A percentile compares a stretch with the other conserved stretches of the same genome.
Evolutionary conservation across 805 yeast genomes (phyloP).

Genomic region (Yarrowia alimentaria): DNA sequence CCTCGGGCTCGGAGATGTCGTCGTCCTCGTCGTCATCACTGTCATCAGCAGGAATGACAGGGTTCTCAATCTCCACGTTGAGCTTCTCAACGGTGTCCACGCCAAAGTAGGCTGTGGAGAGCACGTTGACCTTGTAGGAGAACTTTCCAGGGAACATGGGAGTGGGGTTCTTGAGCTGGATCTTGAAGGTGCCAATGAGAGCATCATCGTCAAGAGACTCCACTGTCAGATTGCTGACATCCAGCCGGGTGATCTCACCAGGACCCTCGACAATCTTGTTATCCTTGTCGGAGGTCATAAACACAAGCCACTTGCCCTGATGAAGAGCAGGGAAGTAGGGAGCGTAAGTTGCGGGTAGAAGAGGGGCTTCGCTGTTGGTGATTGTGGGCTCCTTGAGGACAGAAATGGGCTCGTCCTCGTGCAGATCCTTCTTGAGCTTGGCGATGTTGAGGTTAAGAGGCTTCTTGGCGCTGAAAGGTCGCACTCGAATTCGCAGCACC

Average conservation of each 20-base stretch:
- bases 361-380: conserved; percentile 66
- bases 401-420: conserved; percentile 40
- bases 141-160: conserved; percentile 68
- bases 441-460: conserved; percentile 32
- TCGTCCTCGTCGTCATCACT: conserved; percentile 46
- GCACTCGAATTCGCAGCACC: conserved; percentile 68
- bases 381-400: conserved; percentile 68
- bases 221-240: conserved; percentile 56
- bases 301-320: conserved; percentile 60
- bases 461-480: conserved; percentile 56
- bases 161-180: conserved; percentile 70
- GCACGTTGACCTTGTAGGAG: conserved; percentile 67
- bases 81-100: conserved; percentile 72
- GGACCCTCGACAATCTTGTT: conserved; percentile 74
- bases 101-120: conserved; percentile 78
- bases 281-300: conserved; percentile 71
- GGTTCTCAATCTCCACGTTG: conserved; percentile 63
- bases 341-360: conserved; percentile 60
- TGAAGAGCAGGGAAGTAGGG: conserved; percentile 71
- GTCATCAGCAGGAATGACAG: conserved; percentile 40
- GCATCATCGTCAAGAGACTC: conserved; percentile 46
- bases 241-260: conserved; percentile 50
- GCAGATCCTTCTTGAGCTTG: conserved; percentile 33
- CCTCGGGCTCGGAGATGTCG: conserved; percentile 69
- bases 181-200: conserved; percentile 67